Base-by-base conservation (phyloP, 2,329 filamentous ascomycete species). In the Proliferodiscus dingleyae region DNA sequence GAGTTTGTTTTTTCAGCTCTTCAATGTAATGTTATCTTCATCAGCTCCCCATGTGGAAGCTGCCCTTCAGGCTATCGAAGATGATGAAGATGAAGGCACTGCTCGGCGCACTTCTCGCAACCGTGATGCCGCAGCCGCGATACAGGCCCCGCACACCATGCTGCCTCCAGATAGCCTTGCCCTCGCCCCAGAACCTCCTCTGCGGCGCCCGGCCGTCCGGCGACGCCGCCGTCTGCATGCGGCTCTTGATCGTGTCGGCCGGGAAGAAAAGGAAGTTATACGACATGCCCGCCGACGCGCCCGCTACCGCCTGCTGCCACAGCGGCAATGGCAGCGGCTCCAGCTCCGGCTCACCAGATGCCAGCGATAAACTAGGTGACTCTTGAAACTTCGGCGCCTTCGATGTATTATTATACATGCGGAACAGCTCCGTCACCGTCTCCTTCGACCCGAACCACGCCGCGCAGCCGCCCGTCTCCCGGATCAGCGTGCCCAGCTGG, bases 211-310 rank as follows among this genome's bases (percentile, higher is more conserved):
- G n/a, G n/a, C n/a, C n/a, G n/a, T n/a, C n/a, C n/a, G 1, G 44
- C 47, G 9, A 47, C 38, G 34, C 88, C 72, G 4, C 89, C 84
- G 43, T 98, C 69, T 98, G 93, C 83, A 98, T 95, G 38, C 91
- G 82, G 15, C 87, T 94, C 70, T 98, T 98, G 71, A 98, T 85
- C 1, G 93, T 98, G 65, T 98, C 93, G 40, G 93, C 93, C 0
- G 93, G 93, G 65, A 93, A 98, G 73, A 97, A 96, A 18, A 95
- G 71, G 64, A 97, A 97, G 65, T 98, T 98, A 70, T 98, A 98
- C 28, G 82, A 83, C 71, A 96, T 87, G 43, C 93, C 93, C 3
- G 91, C 93, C 6, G 83, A 80, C 2, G 91, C 91, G 33, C 91
- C 91, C 1, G 90, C 87, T 16, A 88, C 64, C 61, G 94, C 88